Percentiles rank a stretch among this genome's conserved stretches.
phyloP scores from a whole-genome alignment of 192 early-diverging fungal genomes.

The Umbelopsis isabellina region DNA sequence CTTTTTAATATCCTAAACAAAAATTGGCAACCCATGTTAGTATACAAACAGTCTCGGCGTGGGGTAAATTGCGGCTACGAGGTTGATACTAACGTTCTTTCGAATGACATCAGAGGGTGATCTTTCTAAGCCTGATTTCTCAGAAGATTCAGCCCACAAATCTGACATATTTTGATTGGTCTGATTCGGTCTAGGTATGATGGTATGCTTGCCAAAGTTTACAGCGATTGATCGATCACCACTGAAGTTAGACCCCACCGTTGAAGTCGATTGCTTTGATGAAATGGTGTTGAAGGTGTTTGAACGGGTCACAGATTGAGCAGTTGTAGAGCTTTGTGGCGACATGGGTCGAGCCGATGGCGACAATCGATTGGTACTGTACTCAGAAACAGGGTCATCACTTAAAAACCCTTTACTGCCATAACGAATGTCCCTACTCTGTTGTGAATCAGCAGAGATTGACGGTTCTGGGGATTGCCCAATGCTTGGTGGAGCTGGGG shows the following conservation, averaged over 20 bases:
- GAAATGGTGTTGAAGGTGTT: conserved; percentile 41
- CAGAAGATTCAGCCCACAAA: not conserved
- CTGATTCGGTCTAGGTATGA: conserved; percentile 3
- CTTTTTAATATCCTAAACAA: not conserved
- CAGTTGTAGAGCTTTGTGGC: conserved; percentile 25
- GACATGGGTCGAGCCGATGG: conserved; percentile 24
- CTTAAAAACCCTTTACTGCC: conserved; percentile 19
- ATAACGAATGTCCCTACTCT: not conserved
- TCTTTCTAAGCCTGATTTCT: not conserved
- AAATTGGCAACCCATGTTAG: too few relatives aligned
- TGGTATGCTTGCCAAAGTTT: not conserved
- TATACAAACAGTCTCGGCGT: too few relatives aligned
- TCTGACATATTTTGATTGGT: conserved; percentile 13
- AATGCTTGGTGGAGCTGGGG: conserved; percentile 32
- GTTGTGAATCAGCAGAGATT: conserved; percentile 14
- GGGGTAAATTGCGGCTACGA: too few relatives aligned
- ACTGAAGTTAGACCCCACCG: conserved; percentile 14
- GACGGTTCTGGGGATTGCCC: conserved; percentile 7
- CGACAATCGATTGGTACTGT: not conserved
- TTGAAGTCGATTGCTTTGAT: conserved; percentile 28
- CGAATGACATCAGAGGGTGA: not conserved
- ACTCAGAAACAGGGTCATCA: conserved; percentile 13
- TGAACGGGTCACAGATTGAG: conserved; percentile 28
- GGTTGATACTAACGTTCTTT: too few relatives aligned
- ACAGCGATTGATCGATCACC: not conserved